These are phyloP conservation scores for Apiospora aurea DNA, from an alignment of 2,329 filamentous ascomycete species.

Conservation along the genomic window DNA sequence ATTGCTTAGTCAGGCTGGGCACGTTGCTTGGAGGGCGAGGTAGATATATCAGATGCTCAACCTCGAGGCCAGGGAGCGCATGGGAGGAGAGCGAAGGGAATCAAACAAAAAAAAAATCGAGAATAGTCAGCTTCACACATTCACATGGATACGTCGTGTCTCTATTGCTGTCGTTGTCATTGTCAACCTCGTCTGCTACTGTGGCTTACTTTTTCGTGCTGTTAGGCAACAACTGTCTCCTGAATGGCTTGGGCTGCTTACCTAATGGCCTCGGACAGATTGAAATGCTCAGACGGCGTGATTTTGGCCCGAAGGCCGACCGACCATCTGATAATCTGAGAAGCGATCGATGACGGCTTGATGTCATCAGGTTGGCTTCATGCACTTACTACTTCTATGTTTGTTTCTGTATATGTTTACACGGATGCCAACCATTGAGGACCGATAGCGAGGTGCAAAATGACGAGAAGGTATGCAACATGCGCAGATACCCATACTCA, in stretches of 20 bases:
- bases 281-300: slow-evolving; percentile 12
- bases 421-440: not conserved
- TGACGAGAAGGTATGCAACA: not conserved
- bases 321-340: slow-evolving; percentile 7
- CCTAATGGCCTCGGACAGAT: slow-evolving; percentile 1
- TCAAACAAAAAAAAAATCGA: not conserved
- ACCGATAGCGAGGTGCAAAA: not conserved
- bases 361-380: not conserved
- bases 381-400: not conserved
- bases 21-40: too few species aligned
- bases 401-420: not conserved
- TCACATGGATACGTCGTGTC: not conserved
- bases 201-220: not conserved
- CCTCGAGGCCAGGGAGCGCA: not conserved
- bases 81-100: not conserved
- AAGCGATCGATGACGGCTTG: not conserved
- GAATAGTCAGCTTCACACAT: not conserved
- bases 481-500: not conserved
- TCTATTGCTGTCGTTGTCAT: not conserved
- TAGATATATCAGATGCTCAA: not conserved
- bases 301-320: slow-evolving; percentile 19
- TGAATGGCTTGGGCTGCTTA: slow-evolving; percentile 7
- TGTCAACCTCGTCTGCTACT: not conserved
- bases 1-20: not conserved
- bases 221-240: slow-evolving; percentile 10